A percentile compares a stretch with the other conserved stretches of the same genome.
Evolutionary conservation across 2,329 filamentous ascomycete species (phyloP).

Genomic region (Stagonosporopsis tanaceti): DNA sequence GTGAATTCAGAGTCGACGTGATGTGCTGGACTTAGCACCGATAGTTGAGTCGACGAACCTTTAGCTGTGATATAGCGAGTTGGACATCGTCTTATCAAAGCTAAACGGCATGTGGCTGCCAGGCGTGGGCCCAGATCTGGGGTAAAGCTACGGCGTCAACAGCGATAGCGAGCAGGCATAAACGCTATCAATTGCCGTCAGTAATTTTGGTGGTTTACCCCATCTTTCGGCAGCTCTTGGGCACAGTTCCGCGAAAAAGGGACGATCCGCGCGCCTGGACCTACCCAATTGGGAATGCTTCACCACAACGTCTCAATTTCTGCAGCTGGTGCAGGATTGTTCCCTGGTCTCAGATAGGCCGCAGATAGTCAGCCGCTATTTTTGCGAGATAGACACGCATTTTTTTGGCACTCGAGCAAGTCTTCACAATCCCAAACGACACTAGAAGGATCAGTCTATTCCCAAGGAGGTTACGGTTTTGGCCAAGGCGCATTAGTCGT

Average conservation of each 20-base stretch:
- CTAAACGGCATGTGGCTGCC: slow-evolving; percentile 3
- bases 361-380: background rate
- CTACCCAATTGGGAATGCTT: slow-evolving; percentile 5
- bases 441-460: background rate
- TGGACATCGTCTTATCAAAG: slow-evolving; percentile 3
- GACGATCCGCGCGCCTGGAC: slow-evolving; percentile 10
- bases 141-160: slow-evolving; percentile 5
- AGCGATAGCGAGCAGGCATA: slow-evolving; percentile 2
- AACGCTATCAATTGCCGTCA: slow-evolving; percentile 5
- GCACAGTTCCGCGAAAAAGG: background rate
- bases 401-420: background rate
- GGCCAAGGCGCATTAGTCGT: slow-evolving; percentile 1
- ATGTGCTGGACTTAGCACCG: background rate
- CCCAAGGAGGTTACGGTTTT: slow-evolving; percentile 1
- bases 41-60: background rate
- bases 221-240: background rate
- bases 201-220: background rate
- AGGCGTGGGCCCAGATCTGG: slow-evolving; percentile 8
- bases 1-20: slow-evolving; percentile 2
- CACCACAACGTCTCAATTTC: background rate
- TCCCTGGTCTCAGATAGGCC: background rate
- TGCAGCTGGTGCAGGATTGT: background rate
- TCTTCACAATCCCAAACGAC: background rate
- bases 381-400: slow-evolving; percentile 1
- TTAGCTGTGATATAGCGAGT: slow-evolving; percentile 3